These are phyloP conservation scores for Penicillium crystallinum DNA, from an alignment of 495 filamentous ascomycete genomes.

Conservation along the genomic window DNA sequence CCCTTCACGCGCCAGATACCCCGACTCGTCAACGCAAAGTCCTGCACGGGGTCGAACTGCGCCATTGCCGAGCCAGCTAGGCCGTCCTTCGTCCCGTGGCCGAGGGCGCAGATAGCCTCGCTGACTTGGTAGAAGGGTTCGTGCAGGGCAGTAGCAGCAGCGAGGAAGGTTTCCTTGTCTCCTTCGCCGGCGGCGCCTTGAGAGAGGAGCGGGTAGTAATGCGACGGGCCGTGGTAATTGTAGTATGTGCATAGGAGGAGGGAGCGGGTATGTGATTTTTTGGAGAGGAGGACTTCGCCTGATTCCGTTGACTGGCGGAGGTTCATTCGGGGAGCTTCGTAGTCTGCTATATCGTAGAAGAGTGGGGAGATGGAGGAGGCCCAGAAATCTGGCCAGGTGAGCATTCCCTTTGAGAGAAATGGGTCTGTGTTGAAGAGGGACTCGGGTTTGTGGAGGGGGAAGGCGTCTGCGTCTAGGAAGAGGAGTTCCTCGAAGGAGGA, in stretches of 20 bases:
- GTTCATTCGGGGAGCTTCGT: slow-evolving; percentile 15
- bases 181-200: slow-evolving; percentile 49
- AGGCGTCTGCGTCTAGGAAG: slow-evolving; percentile 47
- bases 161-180: slow-evolving; percentile 53
- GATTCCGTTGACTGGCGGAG: slow-evolving; percentile 38
- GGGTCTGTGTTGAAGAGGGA: slow-evolving; percentile 36
- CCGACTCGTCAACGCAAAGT: slow-evolving; percentile 18
- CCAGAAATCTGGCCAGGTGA: slow-evolving; percentile 57
- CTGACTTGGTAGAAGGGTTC: slow-evolving; percentile 40
- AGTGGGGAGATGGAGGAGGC: slow-evolving; percentile 36
- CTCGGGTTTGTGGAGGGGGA: slow-evolving; percentile 40
- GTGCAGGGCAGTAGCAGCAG: slow-evolving; percentile 39
- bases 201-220: slow-evolving; percentile 47
- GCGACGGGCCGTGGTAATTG: slow-evolving; percentile 46
- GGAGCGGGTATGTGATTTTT: slow-evolving; percentile 35
- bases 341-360: slow-evolving; percentile 46
- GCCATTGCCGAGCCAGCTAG: slow-evolving; percentile 35
- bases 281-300: slow-evolving; percentile 45
- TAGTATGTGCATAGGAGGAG: slow-evolving; percentile 51
- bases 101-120: slow-evolving; percentile 24
- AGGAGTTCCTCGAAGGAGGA: slow-evolving; percentile 48
- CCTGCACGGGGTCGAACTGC: slow-evolving; percentile 34
- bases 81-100: slow-evolving; percentile 26
- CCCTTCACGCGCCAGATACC: slow-evolving; percentile 18
- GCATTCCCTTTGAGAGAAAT: slow-evolving; percentile 39